phyloP scores from a whole-genome alignment of 2,329 filamentous ascomycete genomes.

The Hypoxylon sp. region DNA sequence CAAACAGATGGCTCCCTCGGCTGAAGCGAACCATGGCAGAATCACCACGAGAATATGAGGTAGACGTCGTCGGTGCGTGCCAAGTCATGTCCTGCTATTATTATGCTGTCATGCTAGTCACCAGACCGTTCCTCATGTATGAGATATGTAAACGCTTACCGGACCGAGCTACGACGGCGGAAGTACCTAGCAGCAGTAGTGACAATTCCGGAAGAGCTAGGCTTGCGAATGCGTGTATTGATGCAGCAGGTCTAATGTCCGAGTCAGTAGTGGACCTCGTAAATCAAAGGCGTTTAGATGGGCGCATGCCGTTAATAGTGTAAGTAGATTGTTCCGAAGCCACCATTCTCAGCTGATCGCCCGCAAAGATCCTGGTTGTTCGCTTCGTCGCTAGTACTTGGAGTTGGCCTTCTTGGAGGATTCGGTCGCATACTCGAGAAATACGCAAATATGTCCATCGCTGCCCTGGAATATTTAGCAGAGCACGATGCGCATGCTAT shows the following conservation, averaged over 20 bases:
- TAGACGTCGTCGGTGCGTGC: constrained; percentile 62
- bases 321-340: constrained; percentile 53
- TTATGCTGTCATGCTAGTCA: constrained; percentile 71
- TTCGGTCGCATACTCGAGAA: constrained; percentile 69
- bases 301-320: constrained; percentile 66
- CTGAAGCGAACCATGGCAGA: constrained; percentile 59
- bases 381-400: constrained; percentile 67
- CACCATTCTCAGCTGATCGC: background rate
- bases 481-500: constrained; percentile 65
- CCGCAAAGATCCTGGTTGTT: constrained; percentile 67
- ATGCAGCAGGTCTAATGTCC: constrained; percentile 68
- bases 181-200: constrained; percentile 46
- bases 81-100: constrained; percentile 69
- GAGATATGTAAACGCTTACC: constrained; percentile 65
- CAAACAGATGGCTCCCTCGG: constrained; percentile 62
- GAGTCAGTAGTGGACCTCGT: constrained; percentile 64
- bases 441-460: constrained; percentile 64
- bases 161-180: constrained; percentile 49
- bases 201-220: constrained; percentile 62
- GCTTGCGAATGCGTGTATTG: constrained; percentile 69
- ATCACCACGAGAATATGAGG: constrained; percentile 47
- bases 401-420: constrained; percentile 65
- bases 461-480: constrained; percentile 65
- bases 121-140: constrained; percentile 70
- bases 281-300: constrained; percentile 59